Evolutionary conservation across 2,329 filamentous ascomycete genomes (phyloP), one percentile per base, ranked within the genome.

Genomic region (Cercospora berteroae): DNA sequence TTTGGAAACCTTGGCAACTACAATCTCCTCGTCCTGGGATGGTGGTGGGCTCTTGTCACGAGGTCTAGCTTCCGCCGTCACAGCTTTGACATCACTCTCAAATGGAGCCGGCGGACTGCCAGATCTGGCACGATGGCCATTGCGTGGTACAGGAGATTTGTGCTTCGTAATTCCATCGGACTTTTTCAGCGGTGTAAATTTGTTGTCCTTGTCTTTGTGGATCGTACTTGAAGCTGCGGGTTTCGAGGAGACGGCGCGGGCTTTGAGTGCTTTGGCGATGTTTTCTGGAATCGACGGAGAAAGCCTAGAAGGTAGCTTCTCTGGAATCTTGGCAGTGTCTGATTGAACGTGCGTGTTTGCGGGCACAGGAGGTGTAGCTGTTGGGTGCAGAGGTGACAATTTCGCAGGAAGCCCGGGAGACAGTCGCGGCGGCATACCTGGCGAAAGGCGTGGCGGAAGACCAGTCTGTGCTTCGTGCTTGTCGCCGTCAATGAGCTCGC

Each of bases 241-340:
- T 67, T 67, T 66, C 29, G 55, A 69, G 58, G 52, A 72, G 63
- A 80, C 72, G 20, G 69, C 63, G 7, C 70, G 64, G 39, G 81
- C 78, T 66, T 81, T 80, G 27, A 88, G 75, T 64, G 86, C 83
- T 65, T 82, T 83, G 71, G 85, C 83, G 55, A 88, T 82, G 63
- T 83, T 83, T 2, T 83, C 80, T 6, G 86, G 86, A 4, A 88
- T 79, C 13, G 84, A 86, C 3, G 86, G 86, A 4, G 86, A 88
- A n/a, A 88, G 77, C 39, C 87, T 80, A 9, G 81, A 80, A 10
- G 86, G 86, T 18, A 87, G 76, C 79, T 69, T 16, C 78, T 69
- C 55, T 66, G 36, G 29, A 20, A 48, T 50, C 20, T 52, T 39
- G 13, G n/a, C 27, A 16, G 55, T 16, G 12, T 33, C 63, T 10